phyloP scores from a whole-genome alignment of 129 eudicot species.

The Escallonia rubra region DNA sequence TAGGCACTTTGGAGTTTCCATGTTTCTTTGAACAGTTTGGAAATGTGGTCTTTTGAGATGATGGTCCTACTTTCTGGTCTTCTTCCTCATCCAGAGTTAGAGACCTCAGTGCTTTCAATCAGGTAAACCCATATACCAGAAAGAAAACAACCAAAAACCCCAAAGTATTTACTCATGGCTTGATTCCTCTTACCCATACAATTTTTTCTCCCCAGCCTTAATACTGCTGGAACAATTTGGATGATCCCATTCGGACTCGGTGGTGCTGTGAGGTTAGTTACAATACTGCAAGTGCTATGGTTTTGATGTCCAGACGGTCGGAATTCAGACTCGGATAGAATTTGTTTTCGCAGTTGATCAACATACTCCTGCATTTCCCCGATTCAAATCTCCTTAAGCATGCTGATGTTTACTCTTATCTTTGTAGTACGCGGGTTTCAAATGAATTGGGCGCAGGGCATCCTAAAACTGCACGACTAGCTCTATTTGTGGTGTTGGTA shows the following conservation, averaged over 20 bases:
- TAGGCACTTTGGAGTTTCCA: neutral
- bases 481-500: conserved; percentile 47
- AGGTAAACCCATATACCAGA: conserved; percentile 19
- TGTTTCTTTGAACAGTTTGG: conserved; percentile 56
- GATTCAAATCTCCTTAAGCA: neutral
- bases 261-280: conserved; percentile 62
- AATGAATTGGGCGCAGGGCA: conserved; percentile 88
- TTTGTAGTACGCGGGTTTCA: conserved; percentile 69
- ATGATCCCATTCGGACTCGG: conserved; percentile 86
- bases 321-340: no score
- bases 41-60: conserved; percentile 92
- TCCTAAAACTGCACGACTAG: conserved; percentile 60
- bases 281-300: neutral
- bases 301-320: neutral
- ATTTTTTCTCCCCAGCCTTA: conserved; percentile 41
- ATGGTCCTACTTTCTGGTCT: conserved; percentile 90
- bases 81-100: conserved; percentile 76
- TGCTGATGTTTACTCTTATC: neutral
- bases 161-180: neutral
- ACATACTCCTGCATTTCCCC: no score
- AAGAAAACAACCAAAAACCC: neutral
- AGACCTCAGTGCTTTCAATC: conserved; percentile 87
- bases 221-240: conserved; percentile 57
- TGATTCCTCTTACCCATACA: neutral
- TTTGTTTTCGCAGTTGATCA: no score